phyloP scores from a whole-genome alignment of 2,329 filamentous ascomycete genomes.

The Fusarium phyllophilum region DNA sequence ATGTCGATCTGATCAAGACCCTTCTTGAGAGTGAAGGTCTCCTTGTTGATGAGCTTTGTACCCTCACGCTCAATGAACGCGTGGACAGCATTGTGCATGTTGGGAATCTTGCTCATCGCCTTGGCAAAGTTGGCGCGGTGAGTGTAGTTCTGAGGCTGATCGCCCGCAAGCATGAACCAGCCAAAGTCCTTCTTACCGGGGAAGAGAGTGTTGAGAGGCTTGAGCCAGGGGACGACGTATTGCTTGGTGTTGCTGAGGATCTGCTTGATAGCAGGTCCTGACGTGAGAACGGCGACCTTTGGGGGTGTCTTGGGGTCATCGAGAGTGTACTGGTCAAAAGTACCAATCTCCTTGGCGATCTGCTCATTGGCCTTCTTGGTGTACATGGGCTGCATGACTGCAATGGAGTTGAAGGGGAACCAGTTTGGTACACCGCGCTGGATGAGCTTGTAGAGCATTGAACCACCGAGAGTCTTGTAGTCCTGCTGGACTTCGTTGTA shows the following conservation, averaged over 20 bases:
- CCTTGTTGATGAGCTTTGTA: slow-evolving; percentile 53
- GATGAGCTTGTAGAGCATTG: slow-evolving; percentile 58
- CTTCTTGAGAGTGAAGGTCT: slow-evolving; percentile 50
- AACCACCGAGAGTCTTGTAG: slow-evolving; percentile 53
- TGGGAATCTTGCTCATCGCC: slow-evolving; percentile 49
- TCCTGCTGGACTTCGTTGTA: slow-evolving; percentile 49
- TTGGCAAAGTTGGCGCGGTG: slow-evolving; percentile 47
- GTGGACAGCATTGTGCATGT: slow-evolving; percentile 46
- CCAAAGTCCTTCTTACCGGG: slow-evolving; percentile 50
- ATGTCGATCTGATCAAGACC: slow-evolving; percentile 55
- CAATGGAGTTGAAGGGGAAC: slow-evolving; percentile 56
- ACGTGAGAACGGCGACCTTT: slow-evolving; percentile 43
- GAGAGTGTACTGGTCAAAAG: slow-evolving; percentile 45
- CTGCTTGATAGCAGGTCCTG: slow-evolving; percentile 45
- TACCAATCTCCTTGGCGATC: slow-evolving; percentile 53
- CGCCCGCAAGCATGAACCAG: slow-evolving; percentile 54
- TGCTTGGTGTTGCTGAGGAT: slow-evolving; percentile 46
- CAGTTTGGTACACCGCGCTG: slow-evolving; percentile 57
- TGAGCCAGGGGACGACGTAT: slow-evolving; percentile 50
- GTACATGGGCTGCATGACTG: slow-evolving; percentile 59
- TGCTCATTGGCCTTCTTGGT: slow-evolving; percentile 53
- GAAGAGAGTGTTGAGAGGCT: slow-evolving; percentile 47
- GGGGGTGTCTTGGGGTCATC: slow-evolving; percentile 51
- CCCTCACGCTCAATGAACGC: slow-evolving; percentile 50
- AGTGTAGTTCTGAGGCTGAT: slow-evolving; percentile 45